Evolutionary conservation across 768 basidiomycete genomes (phyloP).

Genomic region (Russula sp.): DNA sequence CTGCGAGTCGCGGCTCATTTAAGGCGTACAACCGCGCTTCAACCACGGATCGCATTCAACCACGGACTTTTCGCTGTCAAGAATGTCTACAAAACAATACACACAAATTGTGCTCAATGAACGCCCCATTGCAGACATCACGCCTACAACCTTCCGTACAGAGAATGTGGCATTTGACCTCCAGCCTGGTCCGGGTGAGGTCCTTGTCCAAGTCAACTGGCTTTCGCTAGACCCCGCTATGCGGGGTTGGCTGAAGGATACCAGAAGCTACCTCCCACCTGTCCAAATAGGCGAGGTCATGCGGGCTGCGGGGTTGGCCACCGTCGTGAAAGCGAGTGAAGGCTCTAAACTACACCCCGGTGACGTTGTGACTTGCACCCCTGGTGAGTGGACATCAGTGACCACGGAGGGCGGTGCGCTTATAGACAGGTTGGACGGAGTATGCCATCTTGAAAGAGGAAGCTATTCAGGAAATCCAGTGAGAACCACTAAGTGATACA

Average conservation of each 20-base stretch:
- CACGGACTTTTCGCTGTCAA: not conserved
- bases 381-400: constrained; percentile 40
- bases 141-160: constrained; percentile 64
- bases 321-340: constrained; percentile 51
- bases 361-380: constrained; percentile 55
- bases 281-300: constrained; percentile 46
- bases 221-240: constrained; percentile 83
- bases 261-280: constrained; percentile 54
- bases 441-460: constrained; percentile 56
- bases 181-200: constrained; percentile 44
- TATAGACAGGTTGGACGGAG: constrained; percentile 63
- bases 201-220: constrained; percentile 73
- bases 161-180: constrained; percentile 49
- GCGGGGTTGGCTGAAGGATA: constrained; percentile 74
- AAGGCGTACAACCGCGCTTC: not conserved
- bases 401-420: not conserved
- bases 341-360: constrained; percentile 53
- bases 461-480: constrained; percentile 48
- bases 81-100: constrained; percentile 29
- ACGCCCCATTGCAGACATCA: constrained; percentile 62
- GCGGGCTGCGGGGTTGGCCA: constrained; percentile 60
- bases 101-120: constrained; percentile 69
- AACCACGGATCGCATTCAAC: not conserved
- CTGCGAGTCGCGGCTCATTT: not conserved
- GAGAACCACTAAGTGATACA: constrained; percentile 22